A percentile compares a stretch with the other conserved stretches of the same genome.
phyloP scores from a whole-genome alignment of 2,329 filamentous ascomycete genomes.

The Fusarium scirpi region DNA sequence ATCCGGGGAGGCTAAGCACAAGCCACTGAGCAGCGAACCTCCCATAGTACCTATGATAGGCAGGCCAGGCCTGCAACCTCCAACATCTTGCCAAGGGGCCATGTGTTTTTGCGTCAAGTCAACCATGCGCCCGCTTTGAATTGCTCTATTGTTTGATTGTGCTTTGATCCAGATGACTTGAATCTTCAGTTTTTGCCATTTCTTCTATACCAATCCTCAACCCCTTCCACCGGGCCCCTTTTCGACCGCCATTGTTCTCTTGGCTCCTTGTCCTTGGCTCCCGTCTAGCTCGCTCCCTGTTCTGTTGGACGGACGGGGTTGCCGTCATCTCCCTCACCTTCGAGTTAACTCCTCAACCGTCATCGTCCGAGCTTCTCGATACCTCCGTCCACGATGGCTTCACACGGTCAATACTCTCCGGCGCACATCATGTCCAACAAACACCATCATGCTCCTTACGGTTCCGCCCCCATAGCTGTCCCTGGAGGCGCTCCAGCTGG shows the following conservation, averaged over 20 bases:
- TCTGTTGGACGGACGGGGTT: conserved; percentile 36
- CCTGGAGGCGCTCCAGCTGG: conserved; percentile 72
- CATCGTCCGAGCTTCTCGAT: conserved; percentile 11
- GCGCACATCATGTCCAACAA: conserved; percentile 48
- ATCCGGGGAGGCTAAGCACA: conserved; percentile 43
- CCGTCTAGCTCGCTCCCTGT: conserved; percentile 27
- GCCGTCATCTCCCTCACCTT: conserved; percentile 33
- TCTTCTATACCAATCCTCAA: conserved; percentile 35
- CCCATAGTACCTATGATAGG: conserved; percentile 21
- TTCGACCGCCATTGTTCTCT: conserved; percentile 37
- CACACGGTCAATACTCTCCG: conserved; percentile 52
- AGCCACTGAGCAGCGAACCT: conserved; percentile 42
- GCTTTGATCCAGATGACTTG: conserved; percentile 45
- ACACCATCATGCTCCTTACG: conserved; percentile 59
- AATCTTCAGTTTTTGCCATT: conserved; percentile 38
- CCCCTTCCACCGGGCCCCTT: conserved; percentile 17
- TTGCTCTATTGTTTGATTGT: conserved; percentile 38
- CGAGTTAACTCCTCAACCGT: conserved; percentile 23
- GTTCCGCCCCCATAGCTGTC: conserved; percentile 57
- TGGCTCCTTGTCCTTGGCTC: conserved; percentile 33
- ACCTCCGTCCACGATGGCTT: conserved; percentile 49
- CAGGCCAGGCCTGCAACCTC: conserved; percentile 33
- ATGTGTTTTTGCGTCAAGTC: conserved; percentile 46
- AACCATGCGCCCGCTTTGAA: conserved; percentile 45
- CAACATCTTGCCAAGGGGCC: conserved; percentile 46